Evolutionary conservation across 345 rosid species (phyloP).

Genomic region (Camelina hispida): DNA sequence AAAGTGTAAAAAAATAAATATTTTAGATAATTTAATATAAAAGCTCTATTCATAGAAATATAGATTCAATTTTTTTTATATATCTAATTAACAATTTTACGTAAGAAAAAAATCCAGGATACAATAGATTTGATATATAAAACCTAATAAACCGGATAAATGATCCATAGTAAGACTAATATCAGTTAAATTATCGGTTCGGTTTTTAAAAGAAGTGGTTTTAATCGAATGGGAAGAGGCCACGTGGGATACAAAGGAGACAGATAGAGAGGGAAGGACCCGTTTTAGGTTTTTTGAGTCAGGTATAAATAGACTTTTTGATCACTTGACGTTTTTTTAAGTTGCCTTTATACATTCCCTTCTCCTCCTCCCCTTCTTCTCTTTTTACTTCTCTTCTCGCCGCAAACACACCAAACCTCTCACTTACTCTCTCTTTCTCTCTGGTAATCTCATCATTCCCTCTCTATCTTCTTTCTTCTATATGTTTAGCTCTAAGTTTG

Average conservation of each 20-base stretch:
- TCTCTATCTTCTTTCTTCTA: conserved; percentile 12
- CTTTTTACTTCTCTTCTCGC: conserved; percentile 37
- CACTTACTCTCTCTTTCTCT: neutral
- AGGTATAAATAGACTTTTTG: conserved; percentile 32
- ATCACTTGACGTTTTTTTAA: conserved; percentile 37
- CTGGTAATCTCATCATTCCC: conserved; percentile 38
- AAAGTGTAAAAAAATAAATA: neutral
- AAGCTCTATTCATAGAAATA: conserved; percentile 17
- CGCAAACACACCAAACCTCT: conserved; percentile 30
- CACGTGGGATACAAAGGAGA: conserved; percentile 37
- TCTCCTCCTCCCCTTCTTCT: conserved; percentile 15
- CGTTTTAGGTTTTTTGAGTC: conserved; percentile 43
- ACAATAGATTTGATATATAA: neutral
- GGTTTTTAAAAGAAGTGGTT: conserved; percentile 2
- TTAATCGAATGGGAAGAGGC: neutral
- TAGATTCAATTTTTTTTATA: neutral
- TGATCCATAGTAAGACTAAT: neutral
- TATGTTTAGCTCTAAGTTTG: neutral
- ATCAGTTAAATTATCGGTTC: conserved; percentile 21
- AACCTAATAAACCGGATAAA: conserved; percentile 40
- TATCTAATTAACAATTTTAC: neutral
- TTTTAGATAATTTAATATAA: neutral
- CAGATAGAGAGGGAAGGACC: conserved; percentile 48
- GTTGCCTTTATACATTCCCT: conserved; percentile 50
- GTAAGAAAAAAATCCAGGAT: conserved; percentile 2